phyloP scores from a whole-genome alignment of 2,329 filamentous ascomycete genomes.

The Penicillium brevicompactum region DNA sequence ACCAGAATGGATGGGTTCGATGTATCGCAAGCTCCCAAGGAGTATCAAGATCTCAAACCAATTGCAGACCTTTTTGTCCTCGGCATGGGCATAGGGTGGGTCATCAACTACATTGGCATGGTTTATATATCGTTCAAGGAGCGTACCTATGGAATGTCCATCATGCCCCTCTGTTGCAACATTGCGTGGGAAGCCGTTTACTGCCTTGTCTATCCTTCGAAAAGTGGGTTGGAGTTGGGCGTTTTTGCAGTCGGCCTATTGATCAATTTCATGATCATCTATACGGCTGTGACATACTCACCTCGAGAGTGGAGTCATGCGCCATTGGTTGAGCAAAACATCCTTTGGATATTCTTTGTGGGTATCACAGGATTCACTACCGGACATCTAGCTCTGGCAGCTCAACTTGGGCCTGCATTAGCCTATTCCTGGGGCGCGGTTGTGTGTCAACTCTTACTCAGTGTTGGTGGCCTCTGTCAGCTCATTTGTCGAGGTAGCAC shows the following conservation, averaged over 20 bases:
- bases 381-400: conserved; percentile 6
- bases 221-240: conserved; percentile 3
- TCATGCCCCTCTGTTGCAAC: conserved; percentile 19
- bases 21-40: not conserved
- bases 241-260: conserved; percentile 7
- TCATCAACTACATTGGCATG: conserved; percentile 17
- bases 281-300: conserved; percentile 11
- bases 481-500: conserved; percentile 17
- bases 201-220: conserved; percentile 17
- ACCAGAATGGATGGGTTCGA: not conserved
- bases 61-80: conserved; percentile 3
- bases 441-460: conserved; percentile 13
- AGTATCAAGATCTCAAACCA: not conserved
- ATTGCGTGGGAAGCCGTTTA: conserved; percentile 23
- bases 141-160: conserved; percentile 18
- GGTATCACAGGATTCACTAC: conserved; percentile 6
- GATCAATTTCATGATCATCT: conserved; percentile 18
- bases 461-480: conserved; percentile 14
- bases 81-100: conserved; percentile 16
- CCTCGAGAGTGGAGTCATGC: conserved; percentile 20
- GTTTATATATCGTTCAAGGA: conserved; percentile 16
- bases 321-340: conserved; percentile 16
- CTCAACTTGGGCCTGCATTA: conserved; percentile 12
- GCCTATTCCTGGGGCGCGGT: conserved; percentile 16
- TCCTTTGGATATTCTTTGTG: conserved; percentile 9